Evolutionary conservation across 305 asterid species (phyloP).

Genomic region (Coffea humblotiana): DNA sequence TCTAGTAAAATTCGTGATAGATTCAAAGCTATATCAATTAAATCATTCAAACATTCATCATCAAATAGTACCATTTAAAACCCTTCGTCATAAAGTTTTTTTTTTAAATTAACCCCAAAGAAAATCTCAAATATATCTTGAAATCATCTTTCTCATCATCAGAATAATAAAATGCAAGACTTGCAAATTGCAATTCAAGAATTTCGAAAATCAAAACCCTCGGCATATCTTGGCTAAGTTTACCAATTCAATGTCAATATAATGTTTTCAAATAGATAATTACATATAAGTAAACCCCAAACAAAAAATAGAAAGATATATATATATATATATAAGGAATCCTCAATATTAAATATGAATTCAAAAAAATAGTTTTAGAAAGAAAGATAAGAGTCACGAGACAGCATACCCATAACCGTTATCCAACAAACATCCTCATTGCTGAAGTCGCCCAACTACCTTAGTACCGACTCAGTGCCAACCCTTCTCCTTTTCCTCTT

Average conservation of each 20-base stretch:
- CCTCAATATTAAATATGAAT: too few species aligned
- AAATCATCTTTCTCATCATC: neutral
- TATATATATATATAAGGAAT: too few species aligned
- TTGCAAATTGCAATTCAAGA: neutral
- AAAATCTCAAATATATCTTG: neutral
- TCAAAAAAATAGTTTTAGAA: neutral
- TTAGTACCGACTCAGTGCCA: neutral
- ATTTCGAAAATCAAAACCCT: too few species aligned
- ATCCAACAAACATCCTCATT: neutral
- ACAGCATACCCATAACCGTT: neutral
- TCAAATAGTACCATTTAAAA: too few species aligned
- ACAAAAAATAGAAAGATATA: too few species aligned
- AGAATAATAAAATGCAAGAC: neutral
- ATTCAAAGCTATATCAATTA: too few species aligned
- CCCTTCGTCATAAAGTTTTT: neutral
- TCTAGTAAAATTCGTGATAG: neutral
- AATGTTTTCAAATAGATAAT: too few species aligned
- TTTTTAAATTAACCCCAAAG: neutral
- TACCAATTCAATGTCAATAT: too few species aligned
- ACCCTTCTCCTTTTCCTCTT: neutral
- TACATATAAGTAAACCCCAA: too few species aligned
- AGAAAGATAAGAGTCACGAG: neutral
- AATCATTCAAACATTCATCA: too few species aligned
- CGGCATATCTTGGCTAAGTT: too few species aligned
- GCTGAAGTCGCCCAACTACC: constrained; percentile 19